Conservation (phyloP, 2,329 filamentous ascomycete genomes). For the Dactylellina cionopaga region DNA sequence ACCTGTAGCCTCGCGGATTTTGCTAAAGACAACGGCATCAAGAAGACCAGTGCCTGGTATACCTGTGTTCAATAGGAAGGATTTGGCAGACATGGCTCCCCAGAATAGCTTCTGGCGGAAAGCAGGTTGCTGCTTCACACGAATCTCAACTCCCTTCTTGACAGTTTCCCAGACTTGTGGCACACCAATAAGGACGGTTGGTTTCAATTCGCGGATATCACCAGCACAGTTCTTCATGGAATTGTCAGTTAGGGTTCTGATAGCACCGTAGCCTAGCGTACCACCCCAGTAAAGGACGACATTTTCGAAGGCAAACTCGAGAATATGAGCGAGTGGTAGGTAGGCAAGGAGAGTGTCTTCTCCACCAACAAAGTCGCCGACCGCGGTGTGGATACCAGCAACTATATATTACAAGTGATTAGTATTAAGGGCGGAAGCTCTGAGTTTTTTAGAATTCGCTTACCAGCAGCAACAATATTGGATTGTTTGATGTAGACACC, state of each 20-base stretch:
- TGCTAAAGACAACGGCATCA: conserved; percentile 87
- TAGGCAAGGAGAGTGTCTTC: conserved; percentile 87
- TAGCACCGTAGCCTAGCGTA: conserved; percentile 91
- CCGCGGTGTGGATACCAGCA: conserved; percentile 80
- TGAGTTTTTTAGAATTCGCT: conserved; percentile 57
- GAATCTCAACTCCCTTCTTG: conserved; percentile 88
- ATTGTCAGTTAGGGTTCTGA: conserved; percentile 84
- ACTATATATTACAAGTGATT: conserved; percentile 63
- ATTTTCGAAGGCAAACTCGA: conserved; percentile 96
- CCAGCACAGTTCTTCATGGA: conserved; percentile 90
- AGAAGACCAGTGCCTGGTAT: conserved; percentile 75
- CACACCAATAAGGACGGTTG: conserved; percentile 90
- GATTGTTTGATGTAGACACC: conserved; percentile 84
- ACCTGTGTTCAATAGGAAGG: conserved; percentile 68
- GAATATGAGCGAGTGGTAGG: conserved; percentile 91
- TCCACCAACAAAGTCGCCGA: conserved; percentile 80
- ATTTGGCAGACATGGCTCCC: conserved; percentile 71
- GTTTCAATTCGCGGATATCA: conserved; percentile 90
- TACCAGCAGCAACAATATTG: conserved; percentile 80
- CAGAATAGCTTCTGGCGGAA: conserved; percentile 83
- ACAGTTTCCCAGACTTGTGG: conserved; percentile 97
- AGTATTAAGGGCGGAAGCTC: not conserved
- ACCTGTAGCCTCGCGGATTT: conserved; percentile 89
- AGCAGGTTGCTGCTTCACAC: conserved; percentile 75
- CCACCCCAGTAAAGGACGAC: conserved; percentile 87